Base-by-base conservation (phyloP, 139 green algal genomes). In the Tetradesmus lagerheimii region DNA sequence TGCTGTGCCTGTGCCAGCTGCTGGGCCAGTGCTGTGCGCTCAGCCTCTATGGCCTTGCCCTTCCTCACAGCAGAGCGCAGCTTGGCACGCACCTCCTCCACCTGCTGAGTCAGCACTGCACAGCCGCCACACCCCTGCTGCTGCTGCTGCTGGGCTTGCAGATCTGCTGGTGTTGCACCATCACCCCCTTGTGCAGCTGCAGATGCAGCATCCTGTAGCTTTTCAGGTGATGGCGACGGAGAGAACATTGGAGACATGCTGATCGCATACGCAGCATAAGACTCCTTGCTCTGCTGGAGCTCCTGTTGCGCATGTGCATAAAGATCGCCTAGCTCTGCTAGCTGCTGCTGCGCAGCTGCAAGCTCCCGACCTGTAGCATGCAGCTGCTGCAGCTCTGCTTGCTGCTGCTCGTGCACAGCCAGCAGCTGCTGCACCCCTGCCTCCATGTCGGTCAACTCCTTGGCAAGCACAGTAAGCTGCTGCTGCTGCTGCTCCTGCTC, bases 81-180 rank as follows among this genome's bases (percentile, higher is more conserved):
- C 43, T 85, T 85, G 43, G 62, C 41, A n/a, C 80, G 71, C 15
- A 53, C 50, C 80, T 86, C 50, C 34, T 86, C 80, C 39, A 77
- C 80, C 50, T 76, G 50, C 47, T 86, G 80, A 6, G 71, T 4
- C 80, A 86, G n/a, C 39, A 85, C 27, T n/a, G 79, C 79, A 66
- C 47, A 18, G 25, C 37, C 66, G 11, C 15, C 29, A 41, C 45
- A 50, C 20, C 38, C 43, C 80, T 74, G 45, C 45, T 86, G 80
- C 80, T 86, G 80, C 79, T 85, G 79, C 79, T 45, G 23, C 31
- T 75, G 80, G 50, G 34, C 34, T 39, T 83, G 39, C 12, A 37
- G 39, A 57, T 23, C 78, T 64, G 78, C 78, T 62, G 78, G 12
- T 35, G 39, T 29, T 47, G 75, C 6, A n/a, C 25, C 15, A 47